Evolutionary conservation across 805 yeast species (phyloP).

Genomic region (Metschnikowia kofuensis): DNA sequence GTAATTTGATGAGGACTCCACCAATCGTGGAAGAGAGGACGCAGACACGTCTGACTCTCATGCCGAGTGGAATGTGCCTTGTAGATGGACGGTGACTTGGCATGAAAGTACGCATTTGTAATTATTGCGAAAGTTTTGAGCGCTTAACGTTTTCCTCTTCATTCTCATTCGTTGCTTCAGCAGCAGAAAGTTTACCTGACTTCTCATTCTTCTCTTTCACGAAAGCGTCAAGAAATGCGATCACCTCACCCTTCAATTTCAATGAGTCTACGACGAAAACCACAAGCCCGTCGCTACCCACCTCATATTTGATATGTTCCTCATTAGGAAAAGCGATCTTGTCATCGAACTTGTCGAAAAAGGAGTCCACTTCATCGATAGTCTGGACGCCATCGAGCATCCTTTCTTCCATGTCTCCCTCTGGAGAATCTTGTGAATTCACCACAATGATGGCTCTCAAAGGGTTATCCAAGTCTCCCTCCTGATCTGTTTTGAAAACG

Average conservation of each 20-base stretch:
- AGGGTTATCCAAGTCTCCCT: constrained; percentile 44
- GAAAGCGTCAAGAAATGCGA: constrained; percentile 43
- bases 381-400: constrained; percentile 44
- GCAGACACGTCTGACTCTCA: too few relatives aligned
- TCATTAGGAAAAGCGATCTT: constrained; percentile 53
- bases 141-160: not conserved
- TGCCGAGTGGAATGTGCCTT: too few relatives aligned
- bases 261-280: constrained; percentile 49
- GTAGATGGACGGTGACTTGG: too few relatives aligned
- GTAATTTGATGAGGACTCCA: too few relatives aligned
- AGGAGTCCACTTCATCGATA: constrained; percentile 46
- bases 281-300: constrained; percentile 59
- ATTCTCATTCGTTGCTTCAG: constrained; percentile 2
- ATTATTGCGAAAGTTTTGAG: not conserved
- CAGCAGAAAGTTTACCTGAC: not conserved
- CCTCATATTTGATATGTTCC: constrained; percentile 54
- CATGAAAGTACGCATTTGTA: too few relatives aligned
- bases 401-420: constrained; percentile 49
- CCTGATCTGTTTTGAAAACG: constrained; percentile 12
- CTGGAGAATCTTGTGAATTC: constrained; percentile 32
- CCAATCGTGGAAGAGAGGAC: too few relatives aligned
- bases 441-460: constrained; percentile 43
- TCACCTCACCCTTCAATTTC: constrained; percentile 36
- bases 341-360: constrained; percentile 53
- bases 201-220: not conserved